A percentile compares a stretch with the other conserved stretches of the same genome.
Conservation (phyloP, 1,139 yeast genomes). For the Geotrichum macrosporum region DNA sequence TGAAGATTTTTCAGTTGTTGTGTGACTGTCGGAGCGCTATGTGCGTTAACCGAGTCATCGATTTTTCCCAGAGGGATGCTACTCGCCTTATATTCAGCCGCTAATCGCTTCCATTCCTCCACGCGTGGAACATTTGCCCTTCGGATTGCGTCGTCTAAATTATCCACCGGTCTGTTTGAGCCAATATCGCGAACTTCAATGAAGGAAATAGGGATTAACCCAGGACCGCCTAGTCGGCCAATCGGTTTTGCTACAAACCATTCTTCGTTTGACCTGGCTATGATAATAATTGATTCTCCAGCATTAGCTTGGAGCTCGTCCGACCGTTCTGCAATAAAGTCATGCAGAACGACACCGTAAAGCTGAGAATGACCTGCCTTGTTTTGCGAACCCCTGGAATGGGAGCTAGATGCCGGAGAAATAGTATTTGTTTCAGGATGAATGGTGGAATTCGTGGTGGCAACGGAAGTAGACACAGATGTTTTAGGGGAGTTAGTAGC, state of each 20-base stretch:
- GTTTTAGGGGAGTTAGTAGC: neutral
- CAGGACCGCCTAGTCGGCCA: constrained; percentile 96
- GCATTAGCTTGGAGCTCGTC: constrained; percentile 81
- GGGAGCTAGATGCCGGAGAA: constrained; percentile 7
- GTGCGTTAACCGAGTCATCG: constrained; percentile 2
- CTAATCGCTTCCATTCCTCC: constrained; percentile 89
- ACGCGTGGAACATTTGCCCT: constrained; percentile 78
- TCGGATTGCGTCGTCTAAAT: constrained; percentile 53
- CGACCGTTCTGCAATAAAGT: constrained; percentile 79
- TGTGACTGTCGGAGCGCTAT: constrained; percentile 4
- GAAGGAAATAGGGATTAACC: constrained; percentile 86
- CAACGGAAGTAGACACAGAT: neutral
- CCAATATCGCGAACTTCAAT: constrained; percentile 80
- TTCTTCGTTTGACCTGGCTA: constrained; percentile 93
- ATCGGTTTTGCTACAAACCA: constrained; percentile 99
- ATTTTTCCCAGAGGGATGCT: constrained; percentile 56
- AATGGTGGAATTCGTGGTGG: neutral
- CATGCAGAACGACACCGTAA: constrained; percentile 69
- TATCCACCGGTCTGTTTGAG: constrained; percentile 49
- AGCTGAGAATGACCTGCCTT: constrained; percentile 37
- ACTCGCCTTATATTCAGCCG: constrained; percentile 90
- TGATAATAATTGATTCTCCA: constrained; percentile 85
- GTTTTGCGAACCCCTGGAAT: neutral
- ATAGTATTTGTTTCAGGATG: constrained; percentile 1
- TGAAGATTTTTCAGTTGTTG: constrained; percentile 14